phyloP scores from a whole-genome alignment of 208 protist genomes.

The Wallacemonas collosoma region DNA sequence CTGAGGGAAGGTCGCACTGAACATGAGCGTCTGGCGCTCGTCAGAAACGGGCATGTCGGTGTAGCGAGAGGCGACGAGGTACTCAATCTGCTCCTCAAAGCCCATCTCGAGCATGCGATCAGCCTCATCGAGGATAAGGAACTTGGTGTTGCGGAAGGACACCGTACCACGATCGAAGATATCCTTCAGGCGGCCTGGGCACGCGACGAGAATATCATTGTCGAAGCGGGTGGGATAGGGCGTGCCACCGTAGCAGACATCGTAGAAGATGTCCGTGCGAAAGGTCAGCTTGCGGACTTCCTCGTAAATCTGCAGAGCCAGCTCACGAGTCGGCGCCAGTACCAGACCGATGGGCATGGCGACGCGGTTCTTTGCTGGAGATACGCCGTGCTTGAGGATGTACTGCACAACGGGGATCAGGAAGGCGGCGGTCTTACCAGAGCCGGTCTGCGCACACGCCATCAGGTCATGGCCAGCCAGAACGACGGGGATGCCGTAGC shows the following conservation, averaged over 20 bases:
- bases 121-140: constrained; percentile 97
- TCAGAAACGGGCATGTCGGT: constrained; percentile 92
- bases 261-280: constrained; percentile 90
- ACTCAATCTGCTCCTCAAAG: constrained; percentile 98
- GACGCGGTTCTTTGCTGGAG: constrained; percentile 52
- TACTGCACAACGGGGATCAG: constrained; percentile 96
- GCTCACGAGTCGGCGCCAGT: constrained; percentile 96
- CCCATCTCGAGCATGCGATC: constrained; percentile 99
- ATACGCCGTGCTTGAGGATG: constrained; percentile 91
- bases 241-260: constrained; percentile 98
- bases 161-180: constrained; percentile 84
- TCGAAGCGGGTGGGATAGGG: constrained; percentile 93
- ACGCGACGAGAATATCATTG: constrained; percentile 94
- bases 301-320: constrained; percentile 96
- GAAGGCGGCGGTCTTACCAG: constrained; percentile 99
- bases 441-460: constrained; percentile 99
- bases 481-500: constrained; percentile 96
- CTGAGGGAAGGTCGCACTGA: constrained; percentile 98
- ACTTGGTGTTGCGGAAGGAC: constrained; percentile 88
- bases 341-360: constrained; percentile 86
- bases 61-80: constrained; percentile 94
- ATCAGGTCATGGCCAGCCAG: constrained; percentile 95
- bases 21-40: constrained; percentile 99
- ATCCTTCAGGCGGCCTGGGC: constrained; percentile 90
- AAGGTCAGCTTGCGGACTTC: constrained; percentile 97